phyloP scores from a whole-genome alignment of 768 basidiomycete genomes.

The Trametes cinnabarina region DNA sequence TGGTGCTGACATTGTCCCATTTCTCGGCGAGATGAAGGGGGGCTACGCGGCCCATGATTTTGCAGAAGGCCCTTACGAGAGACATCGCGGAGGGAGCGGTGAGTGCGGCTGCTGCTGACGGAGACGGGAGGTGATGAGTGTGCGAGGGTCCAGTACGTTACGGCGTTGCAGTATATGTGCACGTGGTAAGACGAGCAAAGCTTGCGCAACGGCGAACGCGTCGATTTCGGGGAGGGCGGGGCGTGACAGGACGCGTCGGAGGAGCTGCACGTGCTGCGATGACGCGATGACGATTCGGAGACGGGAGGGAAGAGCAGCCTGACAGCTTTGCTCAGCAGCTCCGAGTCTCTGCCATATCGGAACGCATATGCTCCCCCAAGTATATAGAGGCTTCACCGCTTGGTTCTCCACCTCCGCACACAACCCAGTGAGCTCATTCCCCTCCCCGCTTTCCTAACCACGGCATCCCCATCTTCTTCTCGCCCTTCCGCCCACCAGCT shows the following conservation, averaged over 20 bases:
- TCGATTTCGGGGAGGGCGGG: not conserved
- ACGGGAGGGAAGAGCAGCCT: not conserved
- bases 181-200: too few relatives aligned
- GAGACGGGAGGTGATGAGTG: not conserved
- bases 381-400: conserved; percentile 25
- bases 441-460: conserved; percentile 1
- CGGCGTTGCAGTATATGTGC: too few relatives aligned
- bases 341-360: not conserved
- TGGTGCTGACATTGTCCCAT: conserved; percentile 87
- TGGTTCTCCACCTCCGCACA: conserved; percentile 16
- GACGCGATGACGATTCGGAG: conserved; percentile 6
- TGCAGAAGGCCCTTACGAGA: conserved; percentile 52
- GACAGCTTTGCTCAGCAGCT: conserved; percentile 12
- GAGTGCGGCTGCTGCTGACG: not conserved
- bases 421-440: conserved; percentile 24
- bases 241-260: conserved; percentile 11
- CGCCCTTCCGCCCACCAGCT: conserved; percentile 33
- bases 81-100: conserved; percentile 20
- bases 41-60: conserved; percentile 80
- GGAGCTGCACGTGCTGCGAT: conserved; percentile 6
- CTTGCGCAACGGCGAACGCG: too few relatives aligned
- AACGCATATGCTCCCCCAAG: conserved; percentile 20
- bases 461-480: conserved; percentile 30
- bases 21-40: conserved; percentile 82
- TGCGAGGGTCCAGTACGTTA: not conserved